Evolutionary conservation across 768 basidiomycete species (phyloP).

Genomic region (Calocybe indica): DNA sequence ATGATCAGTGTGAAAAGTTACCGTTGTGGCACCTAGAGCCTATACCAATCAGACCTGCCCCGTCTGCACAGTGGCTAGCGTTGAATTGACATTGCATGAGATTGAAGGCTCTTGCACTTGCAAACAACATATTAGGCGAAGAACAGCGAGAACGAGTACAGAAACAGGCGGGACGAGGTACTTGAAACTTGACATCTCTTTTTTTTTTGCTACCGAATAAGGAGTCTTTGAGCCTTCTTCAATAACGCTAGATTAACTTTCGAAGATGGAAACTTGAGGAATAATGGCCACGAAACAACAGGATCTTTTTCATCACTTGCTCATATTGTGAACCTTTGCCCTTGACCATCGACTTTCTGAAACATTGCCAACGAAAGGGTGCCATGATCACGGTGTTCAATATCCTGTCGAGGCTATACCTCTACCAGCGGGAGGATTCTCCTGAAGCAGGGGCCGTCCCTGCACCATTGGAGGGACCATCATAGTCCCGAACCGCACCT

Average conservation of each 20-base stretch:
- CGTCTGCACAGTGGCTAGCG: neutral
- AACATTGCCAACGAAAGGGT: slow-evolving; percentile 17
- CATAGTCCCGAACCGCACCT: slow-evolving; percentile 30
- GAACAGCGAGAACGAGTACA: slow-evolving; percentile 45
- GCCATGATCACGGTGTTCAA: slow-evolving; percentile 15
- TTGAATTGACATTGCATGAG: slow-evolving; percentile 11
- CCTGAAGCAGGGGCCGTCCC: slow-evolving; percentile 35
- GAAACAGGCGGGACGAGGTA: slow-evolving; percentile 49
- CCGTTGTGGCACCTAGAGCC: too few relatives aligned
- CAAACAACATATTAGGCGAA: slow-evolving; percentile 44
- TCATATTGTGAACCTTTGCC: slow-evolving; percentile 33
- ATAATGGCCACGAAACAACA: slow-evolving; percentile 29
- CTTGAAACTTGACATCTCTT: slow-evolving; percentile 57
- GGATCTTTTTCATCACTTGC: slow-evolving; percentile 35
- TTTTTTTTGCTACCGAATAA: slow-evolving; percentile 47
- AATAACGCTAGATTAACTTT: slow-evolving; percentile 36
- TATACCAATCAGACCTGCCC: too few relatives aligned
- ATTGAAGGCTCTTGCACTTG: slow-evolving; percentile 34
- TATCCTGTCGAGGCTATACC: slow-evolving; percentile 7
- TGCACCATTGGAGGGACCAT: slow-evolving; percentile 18
- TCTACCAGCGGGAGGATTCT: slow-evolving; percentile 58
- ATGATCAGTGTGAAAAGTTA: too few relatives aligned
- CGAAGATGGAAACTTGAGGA: slow-evolving; percentile 38
- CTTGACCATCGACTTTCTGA: slow-evolving; percentile 29
- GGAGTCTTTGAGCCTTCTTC: slow-evolving; percentile 35